Evolutionary conservation across 345 rosid genomes (phyloP).

Genomic region (Leavenworthia alabamica): DNA sequence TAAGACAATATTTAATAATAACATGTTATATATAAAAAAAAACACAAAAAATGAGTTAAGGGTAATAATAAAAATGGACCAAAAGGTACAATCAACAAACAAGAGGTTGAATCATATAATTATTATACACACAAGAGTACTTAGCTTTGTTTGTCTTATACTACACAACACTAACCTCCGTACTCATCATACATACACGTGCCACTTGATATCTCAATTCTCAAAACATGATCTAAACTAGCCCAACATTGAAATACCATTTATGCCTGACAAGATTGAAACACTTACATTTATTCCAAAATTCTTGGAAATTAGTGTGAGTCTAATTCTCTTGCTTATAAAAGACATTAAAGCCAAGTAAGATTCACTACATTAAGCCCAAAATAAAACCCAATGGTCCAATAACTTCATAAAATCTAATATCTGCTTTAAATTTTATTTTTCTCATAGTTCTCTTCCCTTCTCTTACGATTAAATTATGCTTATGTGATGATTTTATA

Average conservation of each 20-base stretch:
- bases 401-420: not conserved
- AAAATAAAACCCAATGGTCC: not conserved
- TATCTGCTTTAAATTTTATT: too few relatives aligned
- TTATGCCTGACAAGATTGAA: too few relatives aligned
- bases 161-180: constrained; percentile 34
- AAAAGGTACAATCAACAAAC: constrained; percentile 21
- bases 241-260: not conserved
- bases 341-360: not conserved
- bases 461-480: too few relatives aligned
- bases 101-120: constrained; percentile 27
- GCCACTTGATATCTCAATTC: constrained; percentile 10
- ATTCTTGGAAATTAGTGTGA: not conserved
- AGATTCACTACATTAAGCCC: not conserved
- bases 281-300: not conserved
- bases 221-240: not conserved
- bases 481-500: too few relatives aligned
- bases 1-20: not conserved
- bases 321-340: not conserved
- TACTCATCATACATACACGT: constrained; percentile 25
- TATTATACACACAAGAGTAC: constrained; percentile 29
- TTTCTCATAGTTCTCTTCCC: too few relatives aligned
- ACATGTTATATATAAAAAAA: not conserved
- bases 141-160: constrained; percentile 34
- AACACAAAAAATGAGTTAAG: not conserved
- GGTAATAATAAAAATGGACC: constrained; percentile 18